Base-by-base conservation (phyloP, 2,329 filamentous ascomycete genomes). In the Alternaria sp. region DNA sequence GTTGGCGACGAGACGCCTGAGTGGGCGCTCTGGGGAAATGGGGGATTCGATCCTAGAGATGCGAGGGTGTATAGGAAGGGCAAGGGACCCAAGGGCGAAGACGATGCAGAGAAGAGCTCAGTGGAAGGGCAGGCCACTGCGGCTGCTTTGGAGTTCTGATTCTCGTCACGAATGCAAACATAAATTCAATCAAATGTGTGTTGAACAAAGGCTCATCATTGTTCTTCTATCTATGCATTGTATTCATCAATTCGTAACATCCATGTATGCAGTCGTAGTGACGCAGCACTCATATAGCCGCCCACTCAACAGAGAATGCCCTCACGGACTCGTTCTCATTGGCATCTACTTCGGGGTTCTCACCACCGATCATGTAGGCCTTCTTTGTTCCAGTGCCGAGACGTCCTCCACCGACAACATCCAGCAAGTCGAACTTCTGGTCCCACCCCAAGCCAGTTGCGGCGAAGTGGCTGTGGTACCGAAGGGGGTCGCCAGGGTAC, bases 371-470 rank as follows among this genome's bases (percentile, higher is more conserved):
- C 57, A 99, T 82, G 73, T 93, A 97, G 0, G 93, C 92, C 81
- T 99, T 99, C 85, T 99, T 99, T 19, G 98, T 96, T 54, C 93
- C 93, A 3, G 96, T 98, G 0, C 94, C 96, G 66, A 99, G 80
- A 70, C 96, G 86, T 6, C 96, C 96, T 8, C 93, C 93, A 19
- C 90, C 91, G 15, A 98, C 90, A 13, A 99, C 83, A 69, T 97
- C 92, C 69, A 97, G 86, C 74, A 98, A 83, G 40, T 91, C 87
- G 60, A 99, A 90, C 70, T 93, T 89, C 73, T 97, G 88, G 64
- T 97, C 89, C 93, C 93, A 98, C n/a, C 85, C 89, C 71, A 91
- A 88, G 30, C 91, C 89, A n/a, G 90, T 91, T 8, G 91, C 92
- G 72, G 97, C 86, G 78, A 97, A 98, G 79, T 99, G 96, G 49